Percentiles rank a stretch among this genome's conserved stretches.
phyloP scores from a whole-genome alignment of 2,329 filamentous ascomycete genomes.

The Keithomyces neogunnii region DNA sequence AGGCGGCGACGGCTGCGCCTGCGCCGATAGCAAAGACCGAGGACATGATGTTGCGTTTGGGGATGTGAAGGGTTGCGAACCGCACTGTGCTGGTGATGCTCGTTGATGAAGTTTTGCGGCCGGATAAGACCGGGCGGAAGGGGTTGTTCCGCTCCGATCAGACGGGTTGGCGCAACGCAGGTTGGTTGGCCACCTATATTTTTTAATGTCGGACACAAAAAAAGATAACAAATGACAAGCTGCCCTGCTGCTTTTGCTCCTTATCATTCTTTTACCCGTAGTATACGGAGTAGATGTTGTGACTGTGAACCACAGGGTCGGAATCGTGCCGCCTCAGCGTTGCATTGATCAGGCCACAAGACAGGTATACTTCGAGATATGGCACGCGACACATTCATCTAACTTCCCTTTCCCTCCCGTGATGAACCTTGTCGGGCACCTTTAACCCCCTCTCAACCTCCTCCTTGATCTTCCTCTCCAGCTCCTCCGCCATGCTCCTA shows the following conservation, averaged over 20 bases:
- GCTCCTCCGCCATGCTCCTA: conserved; percentile 24
- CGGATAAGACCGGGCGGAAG: conserved; percentile 13
- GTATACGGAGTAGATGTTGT: too few relatives aligned
- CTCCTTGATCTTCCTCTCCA: conserved; percentile 34
- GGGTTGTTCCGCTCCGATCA: conserved; percentile 13
- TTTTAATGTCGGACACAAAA: not conserved
- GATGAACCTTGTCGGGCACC: conserved; percentile 37
- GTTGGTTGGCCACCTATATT: not conserved
- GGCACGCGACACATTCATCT: not conserved
- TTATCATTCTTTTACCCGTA: too few relatives aligned
- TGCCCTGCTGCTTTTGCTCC: too few relatives aligned
- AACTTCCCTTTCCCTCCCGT: conserved; percentile 13
- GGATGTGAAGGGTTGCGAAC: not conserved
- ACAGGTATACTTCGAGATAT: too few relatives aligned
- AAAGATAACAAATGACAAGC: too few relatives aligned
- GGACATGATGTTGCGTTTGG: conserved; percentile 22
- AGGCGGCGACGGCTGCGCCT: conserved; percentile 42
- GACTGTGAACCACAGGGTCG: too few relatives aligned
- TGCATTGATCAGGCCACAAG: too few relatives aligned
- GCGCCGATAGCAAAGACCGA: conserved; percentile 37
- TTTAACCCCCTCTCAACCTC: conserved; percentile 40
- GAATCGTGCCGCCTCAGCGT: too few relatives aligned
- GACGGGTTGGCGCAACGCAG: not conserved
- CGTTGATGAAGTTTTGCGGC: conserved; percentile 17
- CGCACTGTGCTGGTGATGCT: not conserved